Evolutionary conservation across 805 yeast genomes (phyloP).

Genomic region (Nakazawaea peltata): DNA sequence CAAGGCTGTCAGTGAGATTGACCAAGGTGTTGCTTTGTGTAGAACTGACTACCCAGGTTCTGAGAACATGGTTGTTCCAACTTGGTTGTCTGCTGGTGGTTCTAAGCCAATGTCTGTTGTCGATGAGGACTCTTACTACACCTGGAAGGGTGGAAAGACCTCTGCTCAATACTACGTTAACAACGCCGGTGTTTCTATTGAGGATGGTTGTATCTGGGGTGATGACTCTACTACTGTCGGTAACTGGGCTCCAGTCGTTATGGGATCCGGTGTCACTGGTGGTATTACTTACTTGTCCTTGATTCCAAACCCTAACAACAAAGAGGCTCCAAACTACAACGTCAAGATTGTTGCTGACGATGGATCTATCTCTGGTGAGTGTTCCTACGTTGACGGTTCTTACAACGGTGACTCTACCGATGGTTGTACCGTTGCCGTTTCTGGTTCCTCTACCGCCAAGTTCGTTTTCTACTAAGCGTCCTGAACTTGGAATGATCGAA

Average conservation of each 20-base stretch:
- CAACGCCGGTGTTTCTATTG: conserved; percentile 85
- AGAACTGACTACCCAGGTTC: conserved; percentile 99
- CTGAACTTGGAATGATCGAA: too few species aligned
- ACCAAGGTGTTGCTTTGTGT: conserved; percentile 76
- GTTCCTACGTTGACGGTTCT: conserved; percentile 33
- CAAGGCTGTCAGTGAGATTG: conserved; percentile 54
- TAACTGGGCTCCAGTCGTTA: conserved; percentile 96
- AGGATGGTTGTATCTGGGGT: conserved; percentile 97
- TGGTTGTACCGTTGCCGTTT: conserved; percentile 67
- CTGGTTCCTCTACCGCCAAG: conserved; percentile 24
- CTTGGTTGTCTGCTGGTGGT: conserved; percentile 65
- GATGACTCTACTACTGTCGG: conserved; percentile 70
- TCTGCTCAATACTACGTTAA: conserved; percentile 97
- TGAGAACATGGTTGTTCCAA: conserved; percentile 96
- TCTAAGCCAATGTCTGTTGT: conserved; percentile 70
- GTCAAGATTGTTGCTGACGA: conserved; percentile 34
- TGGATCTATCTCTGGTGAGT: conserved; percentile 30
- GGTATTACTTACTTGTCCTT: conserved; percentile 78
- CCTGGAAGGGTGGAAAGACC: conserved; percentile 74
- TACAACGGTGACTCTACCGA: conserved; percentile 53
- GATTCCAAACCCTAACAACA: conserved; percentile 93
- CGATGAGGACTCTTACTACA: conserved; percentile 66
- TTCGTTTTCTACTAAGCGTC: conserved; percentile 20
- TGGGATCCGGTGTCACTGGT: conserved; percentile 82
- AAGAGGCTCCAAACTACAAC: conserved; percentile 45